Evolutionary conservation across 2,329 filamentous ascomycete species (phyloP), one percentile per base, ranked within the genome.

Genomic region (Torrubiellomyces zombiae): DNA sequence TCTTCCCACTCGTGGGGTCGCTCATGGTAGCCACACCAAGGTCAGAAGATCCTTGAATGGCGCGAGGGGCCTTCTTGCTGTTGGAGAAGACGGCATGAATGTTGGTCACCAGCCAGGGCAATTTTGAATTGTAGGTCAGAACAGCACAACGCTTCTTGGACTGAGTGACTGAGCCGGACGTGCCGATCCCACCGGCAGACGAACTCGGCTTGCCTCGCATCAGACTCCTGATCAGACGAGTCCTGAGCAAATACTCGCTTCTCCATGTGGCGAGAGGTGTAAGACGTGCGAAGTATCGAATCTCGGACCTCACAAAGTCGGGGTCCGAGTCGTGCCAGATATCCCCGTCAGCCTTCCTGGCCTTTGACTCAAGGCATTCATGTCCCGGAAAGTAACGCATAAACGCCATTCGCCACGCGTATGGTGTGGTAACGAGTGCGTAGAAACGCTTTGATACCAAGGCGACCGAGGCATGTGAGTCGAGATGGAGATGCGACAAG

Each of bases 341-440:
- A 12, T 50, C 48, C 9, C 39, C 41, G 18, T 47, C 45, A 28
- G 52, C 43, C 20, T 54, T 49, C 10, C 37, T 38, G 4, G 35
- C 28, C 23, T 47, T 48, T n/a, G 28, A 31, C 13, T 44, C 35
- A 13, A 49, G 38, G 15, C 38, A 46, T 23, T 73, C 41, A 14
- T 76, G 69, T 2, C 79, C 83, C 0, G 81, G 81, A 39, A 95
- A 98, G 53, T 75, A 86, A 33, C 85, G 81, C 38, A 81, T 67
- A 44, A 95, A 95, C 5, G 85, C 86, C 45, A 83, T 79, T 34
- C 82, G 73, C 86, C 86, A 95, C 6, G 83, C 83, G 52, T 94
- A 82, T 10, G 85, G 81, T 2, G 80, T 86, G 4, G 82, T 93
- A 28, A 95, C 77, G 20, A 95, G 60, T 26, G 66, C 63, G 48